Evolutionary conservation across 179 eudicot species (phyloP).

Genomic region (Amaranthus tricolor): DNA sequence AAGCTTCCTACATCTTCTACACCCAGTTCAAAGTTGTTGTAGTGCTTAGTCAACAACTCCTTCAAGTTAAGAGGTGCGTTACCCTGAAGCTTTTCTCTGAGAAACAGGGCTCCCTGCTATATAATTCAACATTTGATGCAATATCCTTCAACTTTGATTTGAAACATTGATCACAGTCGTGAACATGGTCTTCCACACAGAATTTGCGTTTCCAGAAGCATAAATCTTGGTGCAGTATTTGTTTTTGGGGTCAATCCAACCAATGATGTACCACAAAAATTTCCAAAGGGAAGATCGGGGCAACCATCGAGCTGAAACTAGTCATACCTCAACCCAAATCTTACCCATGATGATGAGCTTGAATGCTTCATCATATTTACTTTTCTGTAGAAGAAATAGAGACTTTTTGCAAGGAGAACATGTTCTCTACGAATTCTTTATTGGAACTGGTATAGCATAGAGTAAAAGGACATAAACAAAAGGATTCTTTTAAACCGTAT

Average conservation of each 20-base stretch:
- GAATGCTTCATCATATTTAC: slow-evolving; percentile 20
- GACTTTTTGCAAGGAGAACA: slow-evolving; percentile 11
- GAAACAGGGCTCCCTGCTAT: slow-evolving; percentile 77
- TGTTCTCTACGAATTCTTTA: slow-evolving; percentile 10
- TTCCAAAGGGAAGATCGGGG: slow-evolving; percentile 57
- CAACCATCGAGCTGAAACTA: slow-evolving; percentile 71
- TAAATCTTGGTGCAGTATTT: slow-evolving; percentile 78
- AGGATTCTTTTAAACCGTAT: slow-evolving; percentile 10
- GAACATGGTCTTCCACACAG: slow-evolving; percentile 75
- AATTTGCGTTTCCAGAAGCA: slow-evolving; percentile 60
- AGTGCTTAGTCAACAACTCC: slow-evolving; percentile 56
- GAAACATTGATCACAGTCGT: slow-evolving; percentile 38
- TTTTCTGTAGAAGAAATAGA: slow-evolving; percentile 5
- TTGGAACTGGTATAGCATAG: slow-evolving; percentile 35
- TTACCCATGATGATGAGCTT: slow-evolving; percentile 39
- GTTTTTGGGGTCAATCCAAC: slow-evolving; percentile 72
- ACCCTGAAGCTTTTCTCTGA: slow-evolving; percentile 66
- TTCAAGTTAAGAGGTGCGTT: slow-evolving; percentile 49
- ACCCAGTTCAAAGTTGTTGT: slow-evolving; percentile 34
- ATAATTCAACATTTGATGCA: slow-evolving; percentile 60
- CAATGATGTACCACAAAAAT: slow-evolving; percentile 81
- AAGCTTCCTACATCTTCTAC: slow-evolving; percentile 74
- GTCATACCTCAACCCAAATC: slow-evolving; percentile 66
- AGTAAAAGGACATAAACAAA: slow-evolving; percentile 24
- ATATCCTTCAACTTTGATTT: slow-evolving; percentile 32